A percentile compares a stretch with the other conserved stretches of the same genome.
phyloP scores from a whole-genome alignment of 129 eudicot genomes.

The Sambucus nigra region DNA sequence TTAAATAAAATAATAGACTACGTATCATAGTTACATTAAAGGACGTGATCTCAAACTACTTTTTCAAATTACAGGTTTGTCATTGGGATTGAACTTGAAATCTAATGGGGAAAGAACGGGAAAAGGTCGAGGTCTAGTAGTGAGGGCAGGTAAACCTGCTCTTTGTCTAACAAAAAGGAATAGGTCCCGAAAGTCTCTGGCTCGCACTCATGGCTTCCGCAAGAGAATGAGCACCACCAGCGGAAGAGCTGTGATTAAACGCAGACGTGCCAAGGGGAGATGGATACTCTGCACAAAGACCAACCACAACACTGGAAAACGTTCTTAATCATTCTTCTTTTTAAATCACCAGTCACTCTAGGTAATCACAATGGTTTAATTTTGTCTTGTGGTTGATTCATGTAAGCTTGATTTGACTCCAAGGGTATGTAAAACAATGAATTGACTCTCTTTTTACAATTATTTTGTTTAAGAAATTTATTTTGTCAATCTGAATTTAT shows the following conservation, averaged over 20 bases:
- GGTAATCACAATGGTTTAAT: conserved; percentile 17
- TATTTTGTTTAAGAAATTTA: neutral
- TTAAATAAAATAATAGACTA: neutral
- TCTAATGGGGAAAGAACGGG: conserved; percentile 17
- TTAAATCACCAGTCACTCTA: conserved; percentile 13
- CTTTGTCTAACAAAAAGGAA: conserved; percentile 95
- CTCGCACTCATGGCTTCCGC: conserved; percentile 88
- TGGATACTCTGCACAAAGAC: conserved; percentile 74
- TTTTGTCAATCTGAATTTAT: neutral
- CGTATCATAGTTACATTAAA: neutral
- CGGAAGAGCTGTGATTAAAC: conserved; percentile 74
- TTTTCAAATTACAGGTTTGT: conserved; percentile 43
- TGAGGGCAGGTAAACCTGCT: conserved; percentile 54
- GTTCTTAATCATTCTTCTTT: conserved; percentile 21
- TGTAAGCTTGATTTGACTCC: conserved; percentile 20
- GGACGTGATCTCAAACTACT: neutral
- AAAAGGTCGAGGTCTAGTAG: conserved; percentile 59
- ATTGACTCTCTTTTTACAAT: neutral
- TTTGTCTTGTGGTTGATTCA: conserved; percentile 17
- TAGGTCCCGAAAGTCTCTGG: conserved; percentile 84
- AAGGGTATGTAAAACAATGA: conserved; percentile 4
- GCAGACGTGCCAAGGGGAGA: conserved; percentile 94
- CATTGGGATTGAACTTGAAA: conserved; percentile 48
- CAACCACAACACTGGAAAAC: conserved; percentile 73
- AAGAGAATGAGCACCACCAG: conserved; percentile 75